Evolutionary conservation across 352 stramenopile genomes (phyloP).

Genomic region (Phytophthora pluvialis): DNA sequence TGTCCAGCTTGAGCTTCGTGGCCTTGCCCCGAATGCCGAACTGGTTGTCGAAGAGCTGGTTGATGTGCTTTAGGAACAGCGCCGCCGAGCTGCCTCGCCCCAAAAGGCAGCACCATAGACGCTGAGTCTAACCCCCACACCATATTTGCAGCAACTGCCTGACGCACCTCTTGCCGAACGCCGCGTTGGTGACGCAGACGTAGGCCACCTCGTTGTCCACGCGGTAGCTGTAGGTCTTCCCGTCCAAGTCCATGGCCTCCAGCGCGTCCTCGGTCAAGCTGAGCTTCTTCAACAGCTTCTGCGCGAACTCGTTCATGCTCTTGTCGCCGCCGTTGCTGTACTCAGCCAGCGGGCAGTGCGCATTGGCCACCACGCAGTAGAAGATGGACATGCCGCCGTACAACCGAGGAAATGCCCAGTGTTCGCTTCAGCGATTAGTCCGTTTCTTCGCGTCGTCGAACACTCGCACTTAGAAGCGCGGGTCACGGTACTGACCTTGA

Average conservation of each 20-base stretch:
- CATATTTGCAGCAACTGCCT: background rate
- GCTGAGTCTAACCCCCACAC: background rate
- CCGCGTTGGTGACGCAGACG: constrained; percentile 82
- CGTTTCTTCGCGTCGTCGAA: constrained; percentile 19
- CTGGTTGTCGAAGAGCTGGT: constrained; percentile 85
- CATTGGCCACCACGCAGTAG: constrained; percentile 89
- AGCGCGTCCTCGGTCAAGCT: constrained; percentile 73
- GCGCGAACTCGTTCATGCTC: constrained; percentile 88
- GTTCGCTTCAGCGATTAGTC: background rate
- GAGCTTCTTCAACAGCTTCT: constrained; percentile 89
- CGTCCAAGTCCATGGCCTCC: constrained; percentile 85
- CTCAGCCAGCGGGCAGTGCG: constrained; percentile 79
- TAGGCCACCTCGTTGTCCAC: constrained; percentile 87
- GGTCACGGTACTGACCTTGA: background rate
- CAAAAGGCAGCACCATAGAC: constrained; percentile 8
- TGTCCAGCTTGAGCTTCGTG: constrained; percentile 88
- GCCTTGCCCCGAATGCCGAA: constrained; percentile 88
- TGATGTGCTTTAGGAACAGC: constrained; percentile 88
- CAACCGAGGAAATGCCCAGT: constrained; percentile 20
- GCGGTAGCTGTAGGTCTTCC: constrained; percentile 87
- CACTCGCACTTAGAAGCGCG: constrained; percentile 12
- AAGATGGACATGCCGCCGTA: constrained; percentile 75
- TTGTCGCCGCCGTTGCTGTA: constrained; percentile 85
- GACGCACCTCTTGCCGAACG: constrained; percentile 78
- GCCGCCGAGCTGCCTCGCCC: constrained; percentile 59